Percentiles rank a stretch among this genome's conserved stretches.
These are phyloP conservation scores for Saposhnikovia divaricata DNA, from an alignment of 129 eudicot species.

Conservation along the genomic window DNA sequence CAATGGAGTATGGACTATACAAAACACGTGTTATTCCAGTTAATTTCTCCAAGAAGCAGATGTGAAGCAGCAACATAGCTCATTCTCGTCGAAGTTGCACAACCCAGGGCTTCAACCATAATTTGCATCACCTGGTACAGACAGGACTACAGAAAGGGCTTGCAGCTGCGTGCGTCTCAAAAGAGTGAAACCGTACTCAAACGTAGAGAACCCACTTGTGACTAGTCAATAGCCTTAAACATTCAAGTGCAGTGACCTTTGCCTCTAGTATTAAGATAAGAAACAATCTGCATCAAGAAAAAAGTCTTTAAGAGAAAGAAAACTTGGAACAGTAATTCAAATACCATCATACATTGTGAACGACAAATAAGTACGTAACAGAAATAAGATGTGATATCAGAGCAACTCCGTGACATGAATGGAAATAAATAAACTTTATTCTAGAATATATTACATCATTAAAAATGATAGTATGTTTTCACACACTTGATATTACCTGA, in stretches of 20 bases:
- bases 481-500: neutral
- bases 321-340: neutral
- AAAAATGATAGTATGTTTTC: neutral
- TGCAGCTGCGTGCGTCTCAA: neutral
- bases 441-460: neutral
- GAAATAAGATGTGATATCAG: neutral
- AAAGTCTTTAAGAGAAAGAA: neutral
- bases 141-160: neutral
- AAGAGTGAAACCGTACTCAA: neutral
- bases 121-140: neutral
- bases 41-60: neutral
- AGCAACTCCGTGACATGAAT: neutral
- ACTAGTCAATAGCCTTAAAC: neutral
- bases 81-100: neutral
- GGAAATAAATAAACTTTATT: neutral
- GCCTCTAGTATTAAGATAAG: neutral
- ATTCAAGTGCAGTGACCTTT: neutral
- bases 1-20: neutral
- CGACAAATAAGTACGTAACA: neutral
- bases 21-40: neutral
- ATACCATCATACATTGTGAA: neutral
- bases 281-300: neutral
- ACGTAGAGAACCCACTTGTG: neutral
- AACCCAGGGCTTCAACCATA: neutral
- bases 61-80: neutral